These are phyloP conservation scores for Helicocarpus griseus DNA, from an alignment of 2,329 filamentous ascomycete genomes.

Conservation along the genomic window DNA sequence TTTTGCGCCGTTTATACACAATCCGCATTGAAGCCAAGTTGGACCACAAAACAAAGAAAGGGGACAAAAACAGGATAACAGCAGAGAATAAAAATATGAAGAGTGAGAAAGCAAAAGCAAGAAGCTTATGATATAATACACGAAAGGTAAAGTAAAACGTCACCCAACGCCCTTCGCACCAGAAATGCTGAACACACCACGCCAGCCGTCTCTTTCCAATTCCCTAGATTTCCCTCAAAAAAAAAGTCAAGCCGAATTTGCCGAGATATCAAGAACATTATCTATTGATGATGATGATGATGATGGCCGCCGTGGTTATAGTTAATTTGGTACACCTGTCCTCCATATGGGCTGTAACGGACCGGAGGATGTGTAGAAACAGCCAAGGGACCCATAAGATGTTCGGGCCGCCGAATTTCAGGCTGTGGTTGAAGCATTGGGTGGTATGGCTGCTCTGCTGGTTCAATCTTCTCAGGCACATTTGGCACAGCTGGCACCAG, in stretches of 20 bases:
- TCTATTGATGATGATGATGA: constrained; percentile 1
- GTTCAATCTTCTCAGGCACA: not conserved
- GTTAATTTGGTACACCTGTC: constrained; percentile 1
- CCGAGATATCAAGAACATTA: not conserved
- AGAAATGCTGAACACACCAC: not conserved
- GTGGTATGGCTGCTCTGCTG: not conserved
- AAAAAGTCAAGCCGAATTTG: not conserved
- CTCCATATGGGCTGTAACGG: constrained; percentile 3
- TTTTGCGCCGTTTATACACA: not conserved
- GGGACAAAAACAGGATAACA: not conserved
- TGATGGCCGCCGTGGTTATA: not conserved
- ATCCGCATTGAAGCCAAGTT: not conserved
- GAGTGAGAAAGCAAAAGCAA: not conserved
- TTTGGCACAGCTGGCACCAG: not conserved
- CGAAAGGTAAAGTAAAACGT: not conserved
- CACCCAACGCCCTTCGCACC: not conserved
- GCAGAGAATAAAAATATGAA: not conserved
- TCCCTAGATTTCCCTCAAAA: not conserved
- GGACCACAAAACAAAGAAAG: not conserved
- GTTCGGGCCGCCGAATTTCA: not conserved
- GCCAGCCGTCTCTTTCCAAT: not conserved
- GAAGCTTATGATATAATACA: constrained; percentile 1
- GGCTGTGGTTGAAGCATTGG: not conserved
- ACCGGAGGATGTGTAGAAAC: not conserved
- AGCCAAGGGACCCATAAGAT: not conserved